phyloP scores from a whole-genome alignment of 164 flowering plant genomes.

The Tetrastigma voinierianum region DNA sequence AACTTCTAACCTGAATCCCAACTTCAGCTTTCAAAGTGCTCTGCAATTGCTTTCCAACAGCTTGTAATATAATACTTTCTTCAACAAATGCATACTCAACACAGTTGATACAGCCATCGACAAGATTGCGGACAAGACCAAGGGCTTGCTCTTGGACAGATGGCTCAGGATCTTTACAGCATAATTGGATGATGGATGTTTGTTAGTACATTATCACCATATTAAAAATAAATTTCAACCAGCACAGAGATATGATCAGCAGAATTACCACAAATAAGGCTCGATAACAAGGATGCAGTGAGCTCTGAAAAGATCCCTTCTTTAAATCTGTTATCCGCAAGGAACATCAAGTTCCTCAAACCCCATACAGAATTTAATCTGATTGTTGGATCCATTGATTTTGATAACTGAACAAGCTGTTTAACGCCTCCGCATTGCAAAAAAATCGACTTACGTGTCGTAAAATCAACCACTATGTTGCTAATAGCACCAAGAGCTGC shows the following conservation, averaged over 20 bases:
- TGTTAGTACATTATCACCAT: background rate
- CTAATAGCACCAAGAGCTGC: conserved; percentile 81
- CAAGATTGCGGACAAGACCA: conserved; percentile 84
- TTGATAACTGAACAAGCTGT: conserved; percentile 69
- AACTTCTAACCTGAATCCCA: conserved; percentile 64
- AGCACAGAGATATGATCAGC: conserved; percentile 4
- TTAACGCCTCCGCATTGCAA: conserved; percentile 68
- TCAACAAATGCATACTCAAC: conserved; percentile 64
- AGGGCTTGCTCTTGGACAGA: conserved; percentile 88
- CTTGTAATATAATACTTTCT: conserved; percentile 60
- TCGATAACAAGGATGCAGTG: conserved; percentile 55
- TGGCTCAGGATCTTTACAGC: conserved; percentile 71
- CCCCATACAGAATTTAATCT: conserved; percentile 79
- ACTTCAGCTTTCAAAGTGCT: conserved; percentile 55
- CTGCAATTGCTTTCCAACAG: conserved; percentile 69
- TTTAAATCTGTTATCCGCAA: conserved; percentile 59
- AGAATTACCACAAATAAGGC: conserved; percentile 75
- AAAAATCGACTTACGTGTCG: conserved; percentile 52
- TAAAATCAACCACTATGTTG: conserved; percentile 80
- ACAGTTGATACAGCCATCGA: conserved; percentile 65
- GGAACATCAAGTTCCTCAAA: conserved; percentile 79
- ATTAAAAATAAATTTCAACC: conserved; percentile 2
- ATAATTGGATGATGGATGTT: background rate
- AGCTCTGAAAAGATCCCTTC: conserved; percentile 62
- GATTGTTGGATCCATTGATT: conserved; percentile 75